phyloP scores from a whole-genome alignment of 2,329 filamentous ascomycete genomes.

The Fusarium concolor region DNA sequence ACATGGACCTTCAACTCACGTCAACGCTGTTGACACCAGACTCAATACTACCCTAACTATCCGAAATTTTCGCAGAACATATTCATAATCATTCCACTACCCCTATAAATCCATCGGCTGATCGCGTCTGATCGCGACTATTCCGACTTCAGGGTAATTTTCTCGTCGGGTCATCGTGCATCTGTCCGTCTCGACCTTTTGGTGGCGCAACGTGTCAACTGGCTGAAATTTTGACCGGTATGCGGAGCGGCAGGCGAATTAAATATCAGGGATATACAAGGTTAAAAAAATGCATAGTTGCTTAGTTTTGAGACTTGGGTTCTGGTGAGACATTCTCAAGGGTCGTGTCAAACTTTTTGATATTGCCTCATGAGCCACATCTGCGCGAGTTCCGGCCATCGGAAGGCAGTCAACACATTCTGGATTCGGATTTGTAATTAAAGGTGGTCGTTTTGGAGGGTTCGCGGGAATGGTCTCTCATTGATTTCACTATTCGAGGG shows the following conservation, averaged over 20 bases:
- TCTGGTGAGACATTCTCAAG: slow-evolving; percentile 13
- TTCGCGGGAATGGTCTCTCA: not conserved
- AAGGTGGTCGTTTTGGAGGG: not conserved
- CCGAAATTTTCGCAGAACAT: not conserved
- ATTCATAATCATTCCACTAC: not conserved
- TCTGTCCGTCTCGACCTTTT: not conserved
- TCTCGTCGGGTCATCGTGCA: not conserved
- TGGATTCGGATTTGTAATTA: not conserved
- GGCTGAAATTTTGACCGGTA: not conserved
- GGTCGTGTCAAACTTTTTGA: not conserved
- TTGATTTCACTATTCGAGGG: fast-evolving
- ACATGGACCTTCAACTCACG: not conserved
- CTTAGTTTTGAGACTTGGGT: slow-evolving; percentile 8
- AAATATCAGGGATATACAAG: slow-evolving; percentile 8
- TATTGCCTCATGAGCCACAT: not conserved
- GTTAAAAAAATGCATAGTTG: slow-evolving; percentile 33
- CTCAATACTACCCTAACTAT: not conserved
- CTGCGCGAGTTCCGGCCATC: not conserved
- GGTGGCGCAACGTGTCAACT: slow-evolving; percentile 1
- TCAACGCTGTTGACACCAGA: slow-evolving; percentile 2
- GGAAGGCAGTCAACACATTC: not conserved
- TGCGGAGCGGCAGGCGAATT: slow-evolving; percentile 1
- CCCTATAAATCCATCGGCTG: not conserved
- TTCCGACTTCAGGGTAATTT: not conserved
- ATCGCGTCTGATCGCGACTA: not conserved